Evolutionary conservation across 2,329 filamentous ascomycete genomes (phyloP), one percentile per base, ranked within the genome.

Genomic region (Periconia digitata): DNA sequence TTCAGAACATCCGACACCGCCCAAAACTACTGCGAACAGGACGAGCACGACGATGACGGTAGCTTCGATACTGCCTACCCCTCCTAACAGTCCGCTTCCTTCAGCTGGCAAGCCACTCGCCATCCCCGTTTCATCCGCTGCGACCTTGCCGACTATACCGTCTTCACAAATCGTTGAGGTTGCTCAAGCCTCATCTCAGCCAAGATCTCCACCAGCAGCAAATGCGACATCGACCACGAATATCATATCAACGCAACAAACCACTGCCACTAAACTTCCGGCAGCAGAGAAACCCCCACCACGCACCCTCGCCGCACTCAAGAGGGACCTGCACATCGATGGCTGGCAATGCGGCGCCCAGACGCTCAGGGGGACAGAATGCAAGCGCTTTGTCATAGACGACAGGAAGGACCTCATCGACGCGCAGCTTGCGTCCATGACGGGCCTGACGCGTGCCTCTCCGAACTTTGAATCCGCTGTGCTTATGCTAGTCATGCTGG

Each of bases 281-380:
- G 45, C 38, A 47, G 45, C 39, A 47, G 39, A 20, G 34, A 43
- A 24, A 8, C 4, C 38, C 39, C 22, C 38, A 35, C 20, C 45
- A 43, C 45, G 38, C 20, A 43, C 45, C 7, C 32, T 47, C 45
- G 45, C 39, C 38, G 42, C 36, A 18, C 32, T 49, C 16, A 49
- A 45, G 21, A 39, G n/a, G n/a, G 46, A 49, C 42, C 41, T 49
- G 6, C 41, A 36, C 42, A 44, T 49, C 34, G 21, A 36, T 27
- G 46, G 29, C 42, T 40, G 41, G 46, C 41, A 37, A 49, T 49
- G 46, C 42, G 46, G 46, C 27, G 46, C 40, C 40, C 46, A 37
- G 40, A 48, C 46, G 32, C 27, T 10, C 16, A 36, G 15, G 22
- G 20, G 36, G 6, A 44, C 40, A 35, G 18, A 38, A 38, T 48